These are phyloP conservation scores for Sporothrix variecibatus DNA, from an alignment of 2,329 filamentous ascomycete genomes.

Conservation along the genomic window DNA sequence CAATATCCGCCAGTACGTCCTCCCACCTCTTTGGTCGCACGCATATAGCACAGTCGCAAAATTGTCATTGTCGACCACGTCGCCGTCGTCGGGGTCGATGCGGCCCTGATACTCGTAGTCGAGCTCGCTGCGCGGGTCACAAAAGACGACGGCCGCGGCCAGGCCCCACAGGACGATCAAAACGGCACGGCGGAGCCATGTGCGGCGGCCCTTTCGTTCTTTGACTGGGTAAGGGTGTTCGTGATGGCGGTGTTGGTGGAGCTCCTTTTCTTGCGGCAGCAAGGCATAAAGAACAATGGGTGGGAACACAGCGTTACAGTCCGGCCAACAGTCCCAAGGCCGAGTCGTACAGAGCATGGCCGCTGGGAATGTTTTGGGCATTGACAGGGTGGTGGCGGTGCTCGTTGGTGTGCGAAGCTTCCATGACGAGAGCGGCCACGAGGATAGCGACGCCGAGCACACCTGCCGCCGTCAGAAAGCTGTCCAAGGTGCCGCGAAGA, in stretches of 20 bases:
- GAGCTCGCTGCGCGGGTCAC: conserved; percentile 29
- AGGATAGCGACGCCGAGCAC: conserved; percentile 31
- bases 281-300: conserved; percentile 29
- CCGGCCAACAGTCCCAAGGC: conserved; percentile 29
- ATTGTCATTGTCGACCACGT: not conserved
- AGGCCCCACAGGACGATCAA: conserved; percentile 30
- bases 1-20: conserved; percentile 28
- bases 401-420: not conserved
- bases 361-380: conserved; percentile 23
- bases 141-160: conserved; percentile 24
- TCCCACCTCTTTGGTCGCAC: conserved; percentile 31
- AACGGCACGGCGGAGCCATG: conserved; percentile 28
- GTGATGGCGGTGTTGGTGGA: conserved; percentile 8
- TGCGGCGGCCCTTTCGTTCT: conserved; percentile 9
- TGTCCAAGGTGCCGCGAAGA: conserved; percentile 33
- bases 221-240: not conserved
- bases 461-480: conserved; percentile 31
- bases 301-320: conserved; percentile 24
- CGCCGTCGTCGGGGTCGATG: conserved; percentile 13
- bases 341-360: conserved; percentile 31
- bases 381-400: not conserved
- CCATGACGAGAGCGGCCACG: conserved; percentile 27
- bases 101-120: conserved; percentile 25
- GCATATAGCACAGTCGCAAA: conserved; percentile 8
- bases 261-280: conserved; percentile 20